Evolutionary conservation across 2,329 filamentous ascomycete genomes (phyloP).

Genomic region (Aureobasidium sp.): DNA sequence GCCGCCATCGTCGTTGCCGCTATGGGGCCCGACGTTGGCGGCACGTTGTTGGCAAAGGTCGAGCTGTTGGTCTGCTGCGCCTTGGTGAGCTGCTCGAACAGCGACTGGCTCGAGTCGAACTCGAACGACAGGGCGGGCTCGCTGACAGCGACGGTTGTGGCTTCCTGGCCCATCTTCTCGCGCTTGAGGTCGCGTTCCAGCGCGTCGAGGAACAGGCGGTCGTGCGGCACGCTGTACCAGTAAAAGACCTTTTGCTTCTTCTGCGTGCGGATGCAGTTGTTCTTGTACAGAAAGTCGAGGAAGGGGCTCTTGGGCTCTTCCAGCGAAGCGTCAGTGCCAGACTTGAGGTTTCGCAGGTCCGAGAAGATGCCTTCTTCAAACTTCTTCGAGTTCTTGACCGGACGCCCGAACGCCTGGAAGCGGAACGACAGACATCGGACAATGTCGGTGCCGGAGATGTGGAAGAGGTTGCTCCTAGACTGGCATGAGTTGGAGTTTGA

Average conservation of each 20-base stretch:
- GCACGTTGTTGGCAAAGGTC: slow-evolving; percentile 58
- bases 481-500: neutral
- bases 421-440: slow-evolving; percentile 96
- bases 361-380: slow-evolving; percentile 99
- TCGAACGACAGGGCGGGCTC: slow-evolving; percentile 97
- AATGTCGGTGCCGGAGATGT: slow-evolving; percentile 98
- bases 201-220: slow-evolving; percentile 93
- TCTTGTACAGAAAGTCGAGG: slow-evolving; percentile 98
- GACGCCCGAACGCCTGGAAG: slow-evolving; percentile 96
- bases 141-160: slow-evolving; percentile 91
- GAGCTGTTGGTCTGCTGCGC: slow-evolving; percentile 98
- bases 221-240: slow-evolving; percentile 99
- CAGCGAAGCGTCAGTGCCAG: slow-evolving; percentile 92
- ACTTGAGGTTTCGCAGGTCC: slow-evolving; percentile 95
- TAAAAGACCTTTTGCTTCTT: slow-evolving; percentile 99
- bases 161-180: slow-evolving; percentile 99
- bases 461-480: slow-evolving; percentile 89
- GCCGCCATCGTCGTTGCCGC: slow-evolving; percentile 92
- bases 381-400: slow-evolving; percentile 99
- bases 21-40: slow-evolving; percentile 63
- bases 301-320: slow-evolving; percentile 99
- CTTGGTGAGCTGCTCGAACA: slow-evolving; percentile 99
- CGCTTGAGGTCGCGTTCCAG: slow-evolving; percentile 95
- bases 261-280: slow-evolving; percentile 99
- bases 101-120: slow-evolving; percentile 97